These are phyloP conservation scores for Podosphaera fusca DNA, from an alignment of 2,329 filamentous ascomycete species.

Conservation along the genomic window DNA sequence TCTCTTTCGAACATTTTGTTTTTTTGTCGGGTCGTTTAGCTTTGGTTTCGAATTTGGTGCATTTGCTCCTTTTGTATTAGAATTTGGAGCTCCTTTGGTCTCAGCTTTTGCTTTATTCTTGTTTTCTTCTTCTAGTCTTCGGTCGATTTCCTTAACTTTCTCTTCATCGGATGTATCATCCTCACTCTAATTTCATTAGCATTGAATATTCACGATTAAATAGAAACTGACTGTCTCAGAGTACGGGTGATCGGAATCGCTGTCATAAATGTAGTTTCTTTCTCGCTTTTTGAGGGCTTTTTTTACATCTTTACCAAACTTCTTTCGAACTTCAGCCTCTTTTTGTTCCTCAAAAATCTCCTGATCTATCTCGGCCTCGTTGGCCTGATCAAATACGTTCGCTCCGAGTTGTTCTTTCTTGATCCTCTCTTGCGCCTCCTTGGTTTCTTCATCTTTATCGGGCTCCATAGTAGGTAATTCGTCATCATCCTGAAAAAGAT, in stretches of 20 bases:
- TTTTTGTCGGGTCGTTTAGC: slow-evolving; percentile 26
- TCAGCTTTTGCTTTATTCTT: slow-evolving; percentile 28
- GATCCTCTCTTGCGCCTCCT: slow-evolving; percentile 47
- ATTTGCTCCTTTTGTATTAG: slow-evolving; percentile 46
- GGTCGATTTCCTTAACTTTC: slow-evolving; percentile 41
- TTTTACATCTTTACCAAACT: slow-evolving; percentile 51
- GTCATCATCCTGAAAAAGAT: slow-evolving; percentile 71
- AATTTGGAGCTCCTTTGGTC: slow-evolving; percentile 21
- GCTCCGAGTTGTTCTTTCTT: slow-evolving; percentile 68
- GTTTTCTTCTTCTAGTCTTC: slow-evolving; percentile 33
- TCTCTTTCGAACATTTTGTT: slow-evolving; percentile 42
- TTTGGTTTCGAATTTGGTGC: slow-evolving; percentile 37
- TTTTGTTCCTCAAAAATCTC: slow-evolving; percentile 46
- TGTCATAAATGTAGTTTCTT: slow-evolving; percentile 68
- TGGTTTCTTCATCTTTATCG: slow-evolving; percentile 62
- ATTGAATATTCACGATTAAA: slow-evolving; percentile 3
- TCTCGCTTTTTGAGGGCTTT: slow-evolving; percentile 71
- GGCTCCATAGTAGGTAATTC: slow-evolving; percentile 52
- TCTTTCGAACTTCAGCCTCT: slow-evolving; percentile 44
- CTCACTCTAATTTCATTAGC: slow-evolving; percentile 23
- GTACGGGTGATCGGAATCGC: slow-evolving; percentile 38
- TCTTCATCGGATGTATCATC: slow-evolving; percentile 26
- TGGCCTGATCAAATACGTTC: slow-evolving; percentile 52
- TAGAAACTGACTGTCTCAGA: slow-evolving; percentile 24
- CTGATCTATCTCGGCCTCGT: slow-evolving; percentile 50